Evolutionary conservation across 169 alveolate genomes (phyloP).

Genomic region (Plasmodium coatneyi): DNA sequence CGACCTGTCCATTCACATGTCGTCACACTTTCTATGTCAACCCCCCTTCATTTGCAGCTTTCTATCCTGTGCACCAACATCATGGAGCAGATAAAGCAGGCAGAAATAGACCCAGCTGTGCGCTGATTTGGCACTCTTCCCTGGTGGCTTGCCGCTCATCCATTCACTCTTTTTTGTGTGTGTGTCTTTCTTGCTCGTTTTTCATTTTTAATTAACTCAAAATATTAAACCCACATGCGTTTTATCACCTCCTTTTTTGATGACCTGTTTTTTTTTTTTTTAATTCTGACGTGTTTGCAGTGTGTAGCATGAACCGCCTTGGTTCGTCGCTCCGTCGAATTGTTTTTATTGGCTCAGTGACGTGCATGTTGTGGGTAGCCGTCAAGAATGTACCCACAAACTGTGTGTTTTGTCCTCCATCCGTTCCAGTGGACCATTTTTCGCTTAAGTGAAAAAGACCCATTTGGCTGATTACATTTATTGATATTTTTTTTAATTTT

Average conservation of each 20-base stretch:
- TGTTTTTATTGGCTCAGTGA: background rate
- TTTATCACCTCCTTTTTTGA: background rate
- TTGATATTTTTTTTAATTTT: background rate
- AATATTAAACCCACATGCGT: background rate
- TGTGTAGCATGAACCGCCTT: background rate
- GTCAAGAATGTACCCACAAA: background rate
- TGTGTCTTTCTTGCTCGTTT: background rate
- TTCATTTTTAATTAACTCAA: constrained; percentile 13
- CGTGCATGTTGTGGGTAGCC: background rate
- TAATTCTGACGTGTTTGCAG: background rate
- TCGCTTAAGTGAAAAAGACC: background rate
- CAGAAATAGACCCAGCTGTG: constrained; percentile 30
- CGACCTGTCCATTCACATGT: background rate
- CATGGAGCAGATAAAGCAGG: constrained; percentile 38
- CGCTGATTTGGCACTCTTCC: background rate
- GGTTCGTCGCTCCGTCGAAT: background rate
- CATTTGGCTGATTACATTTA: background rate
- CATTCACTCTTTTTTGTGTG: background rate
- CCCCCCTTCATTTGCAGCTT: constrained; percentile 15
- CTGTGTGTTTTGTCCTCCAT: background rate
- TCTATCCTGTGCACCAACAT: constrained; percentile 21
- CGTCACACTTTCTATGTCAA: constrained; percentile 6
- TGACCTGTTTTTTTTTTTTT: background rate
- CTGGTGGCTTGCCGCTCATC: background rate
- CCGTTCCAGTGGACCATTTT: background rate